Base-by-base conservation (phyloP, 352 stramenopile genomes). In the Pythium folliculosum region DNA sequence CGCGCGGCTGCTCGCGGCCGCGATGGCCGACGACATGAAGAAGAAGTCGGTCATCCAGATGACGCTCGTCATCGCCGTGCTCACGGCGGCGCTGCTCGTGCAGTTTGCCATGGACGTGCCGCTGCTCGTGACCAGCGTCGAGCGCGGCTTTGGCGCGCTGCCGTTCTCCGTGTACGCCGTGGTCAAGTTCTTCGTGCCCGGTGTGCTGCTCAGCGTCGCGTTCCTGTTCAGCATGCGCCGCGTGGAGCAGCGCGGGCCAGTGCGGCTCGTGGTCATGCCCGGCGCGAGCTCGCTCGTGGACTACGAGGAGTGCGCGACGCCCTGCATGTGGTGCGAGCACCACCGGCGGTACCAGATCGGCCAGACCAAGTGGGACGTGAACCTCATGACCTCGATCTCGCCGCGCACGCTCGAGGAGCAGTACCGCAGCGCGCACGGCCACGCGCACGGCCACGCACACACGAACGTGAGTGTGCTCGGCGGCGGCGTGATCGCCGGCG, bases 171-270 rank as follows among this genome's bases (percentile, higher is more conserved):
- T 45, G 19, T 89, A 77, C 27, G 80, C 71, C 23, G 25, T 86
- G 12, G 52, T 89, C 68, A 82, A 84, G 76, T 91, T 77, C 61
- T 80, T 86, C 37, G 61, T 82, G 8, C 76, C 83, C 8, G 78
- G 68, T 0, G 43, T 89, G 16, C 66, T 86, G n/a, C 58, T 91
- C 44, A 91, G 79, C 40, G 32, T 76, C 12, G 70, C 70, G 5
- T 91, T 91, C 70, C 67, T 91, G 32, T 91, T 90, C 62, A 89
- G 89, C 65, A 91, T 91, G 83, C 77, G 83, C 0, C 78, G 83
- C 16, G 80, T 91, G 17, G 79, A 91, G 63, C 79, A 88, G 70
- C 79, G 76, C 13, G 79, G 87, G 22, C 78, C 79, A 13, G 75
- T 77, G 32, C 68, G 81, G 30, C 73, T 85, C 43, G 67, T 89